Evolutionary conservation across 352 stramenopile genomes (phyloP).

Genomic region (Globisporangium nagaii): DNA sequence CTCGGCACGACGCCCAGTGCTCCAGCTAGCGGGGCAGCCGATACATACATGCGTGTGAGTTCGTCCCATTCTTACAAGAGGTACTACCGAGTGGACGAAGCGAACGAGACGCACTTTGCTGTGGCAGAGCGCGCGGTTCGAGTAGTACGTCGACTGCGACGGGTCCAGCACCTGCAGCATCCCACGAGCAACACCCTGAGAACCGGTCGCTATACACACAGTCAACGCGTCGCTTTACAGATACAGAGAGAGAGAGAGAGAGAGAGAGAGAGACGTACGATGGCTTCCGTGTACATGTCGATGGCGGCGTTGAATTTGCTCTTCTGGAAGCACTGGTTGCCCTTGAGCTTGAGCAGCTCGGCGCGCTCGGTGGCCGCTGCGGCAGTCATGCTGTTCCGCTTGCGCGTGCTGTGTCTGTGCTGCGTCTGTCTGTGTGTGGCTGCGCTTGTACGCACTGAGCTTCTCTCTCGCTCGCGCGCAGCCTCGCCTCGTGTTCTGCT

Average conservation of each 20-base stretch:
- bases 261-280: constrained; percentile 34
- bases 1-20: constrained; percentile 49
- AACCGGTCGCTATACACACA: not conserved
- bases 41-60: not conserved
- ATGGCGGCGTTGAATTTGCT: constrained; percentile 72
- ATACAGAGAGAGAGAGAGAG: not conserved
- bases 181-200: too few relatives aligned
- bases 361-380: constrained; percentile 30
- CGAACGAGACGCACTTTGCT: constrained; percentile 33
- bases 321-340: constrained; percentile 79
- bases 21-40: constrained; percentile 47
- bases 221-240: not conserved
- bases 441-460: too few relatives aligned
- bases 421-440: too few relatives aligned
- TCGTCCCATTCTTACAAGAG: not conserved
- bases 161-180: constrained; percentile 43
- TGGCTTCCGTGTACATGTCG: constrained; percentile 85
- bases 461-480: too few relatives aligned
- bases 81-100: too few relatives aligned
- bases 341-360: constrained; percentile 71
- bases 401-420: too few relatives aligned
- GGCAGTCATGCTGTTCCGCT: constrained; percentile 1
- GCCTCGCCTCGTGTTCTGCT: too few relatives aligned
- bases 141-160: constrained; percentile 65
- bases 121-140: constrained; percentile 72